phyloP scores from a whole-genome alignment of 495 filamentous ascomycete genomes.

The Aspergillus avenaceus region DNA sequence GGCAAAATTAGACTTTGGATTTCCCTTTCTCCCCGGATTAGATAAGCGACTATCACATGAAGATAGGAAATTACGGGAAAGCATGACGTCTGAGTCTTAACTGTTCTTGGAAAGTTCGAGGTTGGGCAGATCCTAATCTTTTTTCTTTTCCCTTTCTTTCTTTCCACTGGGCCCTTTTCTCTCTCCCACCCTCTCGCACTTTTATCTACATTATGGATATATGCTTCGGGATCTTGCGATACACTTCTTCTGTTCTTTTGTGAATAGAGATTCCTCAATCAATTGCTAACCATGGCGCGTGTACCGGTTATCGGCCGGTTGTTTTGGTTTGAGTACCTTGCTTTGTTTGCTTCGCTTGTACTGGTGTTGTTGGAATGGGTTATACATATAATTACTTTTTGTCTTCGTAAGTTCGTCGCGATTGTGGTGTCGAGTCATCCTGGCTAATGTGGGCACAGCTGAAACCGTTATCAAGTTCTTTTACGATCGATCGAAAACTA shows the following conservation, averaged over 20 bases:
- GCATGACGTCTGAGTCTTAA: slow-evolving; percentile 17
- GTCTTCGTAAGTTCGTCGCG: slow-evolving; percentile 63
- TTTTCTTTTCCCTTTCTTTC: neutral
- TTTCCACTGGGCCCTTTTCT: neutral
- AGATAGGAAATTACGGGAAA: slow-evolving; percentile 8
- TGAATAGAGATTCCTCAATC: neutral
- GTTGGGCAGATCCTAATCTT: neutral
- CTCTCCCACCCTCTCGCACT: neutral
- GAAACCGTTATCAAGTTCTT: slow-evolving; percentile 73
- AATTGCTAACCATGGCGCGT: slow-evolving; percentile 54
- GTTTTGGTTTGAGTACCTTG: slow-evolving; percentile 78
- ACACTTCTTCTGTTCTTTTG: neutral
- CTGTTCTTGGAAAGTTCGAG: slow-evolving; percentile 1
- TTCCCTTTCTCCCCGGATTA: slow-evolving; percentile 31
- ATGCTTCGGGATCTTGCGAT: neutral
- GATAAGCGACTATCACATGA: slow-evolving; percentile 32
- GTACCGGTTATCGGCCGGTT: slow-evolving; percentile 83
- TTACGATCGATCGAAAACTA: slow-evolving; percentile 72
- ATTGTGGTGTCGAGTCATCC: neutral
- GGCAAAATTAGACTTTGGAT: neutral
- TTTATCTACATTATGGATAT: slow-evolving; percentile 3
- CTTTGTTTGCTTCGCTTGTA: slow-evolving; percentile 75
- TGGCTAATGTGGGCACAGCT: slow-evolving; percentile 47
- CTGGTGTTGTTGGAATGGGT: slow-evolving; percentile 76
- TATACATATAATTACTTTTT: slow-evolving; percentile 83